Percentiles rank a stretch among this genome's conserved stretches.
Conservation (phyloP, 176 grass and related monocot species). For the Otatea glauca region DNA sequence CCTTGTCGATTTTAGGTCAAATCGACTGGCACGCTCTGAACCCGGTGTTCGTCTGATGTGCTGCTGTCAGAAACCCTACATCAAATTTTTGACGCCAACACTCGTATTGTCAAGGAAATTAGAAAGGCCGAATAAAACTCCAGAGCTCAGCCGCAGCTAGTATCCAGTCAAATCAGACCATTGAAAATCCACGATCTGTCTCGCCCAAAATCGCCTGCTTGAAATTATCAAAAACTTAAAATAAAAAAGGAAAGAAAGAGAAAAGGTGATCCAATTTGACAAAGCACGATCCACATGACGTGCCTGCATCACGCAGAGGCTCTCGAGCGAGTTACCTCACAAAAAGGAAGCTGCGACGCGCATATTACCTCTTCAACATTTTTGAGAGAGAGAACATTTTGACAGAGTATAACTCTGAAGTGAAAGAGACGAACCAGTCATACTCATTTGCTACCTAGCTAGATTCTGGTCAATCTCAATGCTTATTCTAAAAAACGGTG, state of each 20-base stretch:
- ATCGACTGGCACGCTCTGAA: too few relatives aligned
- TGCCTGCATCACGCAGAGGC: constrained; percentile 14
- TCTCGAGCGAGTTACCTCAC: background rate
- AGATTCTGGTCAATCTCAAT: background rate
- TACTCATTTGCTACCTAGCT: background rate
- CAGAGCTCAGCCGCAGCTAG: background rate
- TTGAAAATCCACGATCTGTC: background rate
- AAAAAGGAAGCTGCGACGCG: background rate
- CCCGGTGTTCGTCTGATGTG: too few relatives aligned
- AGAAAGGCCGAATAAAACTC: background rate
- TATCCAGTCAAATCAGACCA: background rate
- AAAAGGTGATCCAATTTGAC: background rate
- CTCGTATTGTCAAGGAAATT: too few relatives aligned
- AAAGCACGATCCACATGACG: constrained; percentile 21
- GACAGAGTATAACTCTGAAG: background rate
- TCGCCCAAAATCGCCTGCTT: background rate
- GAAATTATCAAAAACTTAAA: background rate
- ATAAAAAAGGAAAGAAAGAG: background rate
- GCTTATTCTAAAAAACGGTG: background rate
- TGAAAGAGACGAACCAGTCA: background rate
- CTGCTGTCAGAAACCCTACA: too few relatives aligned
- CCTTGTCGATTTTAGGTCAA: too few relatives aligned
- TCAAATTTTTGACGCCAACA: too few relatives aligned
- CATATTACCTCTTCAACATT: constrained; percentile 35
- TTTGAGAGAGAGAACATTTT: background rate